phyloP scores from a whole-genome alignment of 108 stramenopile species.

The Cylindrotheca fusiformis region DNA sequence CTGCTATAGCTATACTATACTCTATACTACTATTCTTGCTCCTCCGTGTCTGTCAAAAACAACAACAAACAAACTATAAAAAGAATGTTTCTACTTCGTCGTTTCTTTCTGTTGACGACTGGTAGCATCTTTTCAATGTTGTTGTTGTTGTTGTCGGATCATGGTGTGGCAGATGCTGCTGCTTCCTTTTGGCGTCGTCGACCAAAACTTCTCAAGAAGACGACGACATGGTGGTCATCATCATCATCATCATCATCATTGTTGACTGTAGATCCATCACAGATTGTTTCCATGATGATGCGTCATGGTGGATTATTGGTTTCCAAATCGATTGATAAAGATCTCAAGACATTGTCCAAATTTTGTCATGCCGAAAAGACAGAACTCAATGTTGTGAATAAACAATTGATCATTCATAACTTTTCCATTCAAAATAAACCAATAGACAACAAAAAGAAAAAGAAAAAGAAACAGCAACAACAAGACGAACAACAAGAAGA shows the following conservation, averaged over 20 bases:
- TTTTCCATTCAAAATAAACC: slow-evolving; percentile 19
- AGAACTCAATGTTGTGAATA: slow-evolving; percentile 17
- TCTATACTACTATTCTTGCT: too few species aligned
- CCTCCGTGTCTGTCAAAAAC: too few species aligned
- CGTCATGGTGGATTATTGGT: slow-evolving; percentile 27
- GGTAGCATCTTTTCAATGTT: too few species aligned
- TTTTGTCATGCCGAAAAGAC: slow-evolving; percentile 13
- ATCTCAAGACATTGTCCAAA: slow-evolving; percentile 14
- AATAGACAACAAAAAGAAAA: too few species aligned
- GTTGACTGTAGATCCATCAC: slow-evolving; percentile 22
- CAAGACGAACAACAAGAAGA: too few species aligned
- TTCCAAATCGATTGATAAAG: slow-evolving; percentile 10
- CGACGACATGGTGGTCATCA: neutral
- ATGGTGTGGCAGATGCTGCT: neutral
- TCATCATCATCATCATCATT: slow-evolving; percentile 21
- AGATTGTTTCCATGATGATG: slow-evolving; percentile 15
- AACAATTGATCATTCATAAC: slow-evolving; percentile 16
- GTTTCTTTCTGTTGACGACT: too few species aligned
- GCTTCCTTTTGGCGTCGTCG: neutral
- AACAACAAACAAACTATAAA: too few species aligned
- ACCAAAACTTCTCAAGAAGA: neutral
- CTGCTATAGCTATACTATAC: too few species aligned
- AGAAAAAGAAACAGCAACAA: too few species aligned
- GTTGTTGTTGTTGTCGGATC: too few species aligned
- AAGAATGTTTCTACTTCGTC: too few species aligned